Conservation (phyloP, 768 basidiomycete species). For the Trametes elegans region DNA sequence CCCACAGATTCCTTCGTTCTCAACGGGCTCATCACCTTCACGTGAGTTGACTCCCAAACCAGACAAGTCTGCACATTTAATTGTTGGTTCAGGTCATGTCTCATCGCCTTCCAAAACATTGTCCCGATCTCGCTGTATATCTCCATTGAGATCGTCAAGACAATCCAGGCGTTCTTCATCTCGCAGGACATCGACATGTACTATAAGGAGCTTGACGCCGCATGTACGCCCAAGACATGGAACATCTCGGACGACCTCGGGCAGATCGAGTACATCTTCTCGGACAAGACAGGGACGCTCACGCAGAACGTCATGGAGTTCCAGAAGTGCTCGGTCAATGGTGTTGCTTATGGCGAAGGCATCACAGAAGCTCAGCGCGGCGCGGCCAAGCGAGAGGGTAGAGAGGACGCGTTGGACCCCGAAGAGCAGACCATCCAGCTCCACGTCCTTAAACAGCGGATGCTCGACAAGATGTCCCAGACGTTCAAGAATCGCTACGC, state of each 20-base stretch:
- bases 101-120: constrained; percentile 97
- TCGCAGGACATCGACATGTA: constrained; percentile 97
- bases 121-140: constrained; percentile 96
- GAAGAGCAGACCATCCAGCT: constrained; percentile 71
- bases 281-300: constrained; percentile 95
- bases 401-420: constrained; percentile 60
- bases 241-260: constrained; percentile 98
- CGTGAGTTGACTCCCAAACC: constrained; percentile 49
- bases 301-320: constrained; percentile 99
- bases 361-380: constrained; percentile 95
- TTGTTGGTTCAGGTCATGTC: constrained; percentile 61
- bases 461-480: constrained; percentile 73
- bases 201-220: constrained; percentile 79
- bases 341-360: constrained; percentile 88
- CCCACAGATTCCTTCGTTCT: constrained; percentile 59
- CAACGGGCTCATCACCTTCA: constrained; percentile 87
- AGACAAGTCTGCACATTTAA: no score
- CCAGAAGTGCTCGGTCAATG: constrained; percentile 89
- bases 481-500: constrained; percentile 87
- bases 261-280: constrained; percentile 95
- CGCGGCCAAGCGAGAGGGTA: constrained; percentile 81
- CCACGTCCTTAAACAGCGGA: constrained; percentile 61
- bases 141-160: constrained; percentile 97
- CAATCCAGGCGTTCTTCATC: constrained; percentile 95
- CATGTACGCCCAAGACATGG: constrained; percentile 96